phyloP scores from a whole-genome alignment of 495 filamentous ascomycete genomes.

The Penicillium flavigenum region DNA sequence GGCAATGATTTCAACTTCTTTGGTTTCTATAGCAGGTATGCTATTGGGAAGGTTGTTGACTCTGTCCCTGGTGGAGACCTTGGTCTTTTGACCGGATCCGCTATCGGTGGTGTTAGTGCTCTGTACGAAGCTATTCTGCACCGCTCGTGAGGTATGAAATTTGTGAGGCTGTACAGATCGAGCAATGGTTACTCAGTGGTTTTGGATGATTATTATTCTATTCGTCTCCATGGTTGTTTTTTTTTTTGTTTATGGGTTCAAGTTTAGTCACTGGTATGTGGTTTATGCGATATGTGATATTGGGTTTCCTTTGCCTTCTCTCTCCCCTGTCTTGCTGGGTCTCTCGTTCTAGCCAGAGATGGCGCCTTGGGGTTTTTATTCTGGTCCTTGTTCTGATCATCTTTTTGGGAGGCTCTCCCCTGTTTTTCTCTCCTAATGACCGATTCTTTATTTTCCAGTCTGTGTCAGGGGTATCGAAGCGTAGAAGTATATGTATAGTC shows the following conservation, averaged over 20 bases:
- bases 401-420: constrained; percentile 7
- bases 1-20: constrained; percentile 65
- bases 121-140: constrained; percentile 83
- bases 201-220: constrained; percentile 2
- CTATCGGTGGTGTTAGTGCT: constrained; percentile 65
- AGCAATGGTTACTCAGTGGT: constrained; percentile 3
- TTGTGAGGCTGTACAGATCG: constrained; percentile 23
- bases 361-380: constrained; percentile 25
- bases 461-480: neutral
- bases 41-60: constrained; percentile 60
- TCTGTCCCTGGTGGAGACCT: constrained; percentile 64
- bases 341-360: constrained; percentile 28
- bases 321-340: constrained; percentile 20
- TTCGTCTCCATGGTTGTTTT: constrained; percentile 13
- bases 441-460: neutral
- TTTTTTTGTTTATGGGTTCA: constrained; percentile 16
- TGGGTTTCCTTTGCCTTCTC: constrained; percentile 7
- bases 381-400: constrained; percentile 14
- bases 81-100: constrained; percentile 69
- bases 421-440: constrained; percentile 16
- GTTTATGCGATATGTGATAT: constrained; percentile 28
- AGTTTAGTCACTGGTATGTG: constrained; percentile 25
- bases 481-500: neutral
- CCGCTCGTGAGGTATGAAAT: constrained; percentile 49
- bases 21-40: constrained; percentile 56